These are phyloP conservation scores for Penicillium janthinellum DNA, from an alignment of 2,329 filamentous ascomycete genomes.

Conservation along the genomic window DNA sequence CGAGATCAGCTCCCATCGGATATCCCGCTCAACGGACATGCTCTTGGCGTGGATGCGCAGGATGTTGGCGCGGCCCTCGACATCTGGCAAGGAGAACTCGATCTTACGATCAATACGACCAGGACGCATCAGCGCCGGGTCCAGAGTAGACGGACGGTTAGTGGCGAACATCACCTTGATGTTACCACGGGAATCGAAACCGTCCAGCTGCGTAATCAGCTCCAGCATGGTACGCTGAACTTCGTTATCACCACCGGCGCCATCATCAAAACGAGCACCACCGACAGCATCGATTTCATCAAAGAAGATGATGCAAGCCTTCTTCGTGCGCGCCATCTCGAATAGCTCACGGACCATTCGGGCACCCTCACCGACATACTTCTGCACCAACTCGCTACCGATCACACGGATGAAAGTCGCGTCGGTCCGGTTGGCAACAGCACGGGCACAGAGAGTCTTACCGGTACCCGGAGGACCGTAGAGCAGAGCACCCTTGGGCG, in stretches of 20 bases:
- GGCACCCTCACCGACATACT: constrained; percentile 97
- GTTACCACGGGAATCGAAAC: constrained; percentile 94
- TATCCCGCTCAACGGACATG: constrained; percentile 98
- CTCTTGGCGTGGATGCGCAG: constrained; percentile 98
- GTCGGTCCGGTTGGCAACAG: constrained; percentile 96
- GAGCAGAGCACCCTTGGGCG: constrained; percentile 92
- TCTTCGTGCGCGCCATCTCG: constrained; percentile 99
- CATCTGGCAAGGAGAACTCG: constrained; percentile 94
- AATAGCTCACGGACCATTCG: constrained; percentile 98
- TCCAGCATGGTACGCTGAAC: constrained; percentile 98
- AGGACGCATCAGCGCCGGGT: constrained; percentile 95
- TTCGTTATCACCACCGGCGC: constrained; percentile 94
- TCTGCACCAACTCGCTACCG: constrained; percentile 95
- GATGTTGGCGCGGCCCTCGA: constrained; percentile 96
- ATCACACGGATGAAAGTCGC: constrained; percentile 99
- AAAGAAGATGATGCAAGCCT: constrained; percentile 99
- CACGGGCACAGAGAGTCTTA: constrained; percentile 96
- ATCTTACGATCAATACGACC: constrained; percentile 99
- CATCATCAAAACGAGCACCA: constrained; percentile 93
- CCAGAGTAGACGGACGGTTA: constrained; percentile 91
- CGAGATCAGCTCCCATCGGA: constrained; percentile 98
- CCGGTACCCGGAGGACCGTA: constrained; percentile 98
- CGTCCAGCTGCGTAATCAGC: constrained; percentile 93
- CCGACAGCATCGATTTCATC: constrained; percentile 97
- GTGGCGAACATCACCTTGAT: constrained; percentile 99